phyloP scores from a whole-genome alignment of 371 early-diverging fungal species.

The Synchytrium microbalum region DNA sequence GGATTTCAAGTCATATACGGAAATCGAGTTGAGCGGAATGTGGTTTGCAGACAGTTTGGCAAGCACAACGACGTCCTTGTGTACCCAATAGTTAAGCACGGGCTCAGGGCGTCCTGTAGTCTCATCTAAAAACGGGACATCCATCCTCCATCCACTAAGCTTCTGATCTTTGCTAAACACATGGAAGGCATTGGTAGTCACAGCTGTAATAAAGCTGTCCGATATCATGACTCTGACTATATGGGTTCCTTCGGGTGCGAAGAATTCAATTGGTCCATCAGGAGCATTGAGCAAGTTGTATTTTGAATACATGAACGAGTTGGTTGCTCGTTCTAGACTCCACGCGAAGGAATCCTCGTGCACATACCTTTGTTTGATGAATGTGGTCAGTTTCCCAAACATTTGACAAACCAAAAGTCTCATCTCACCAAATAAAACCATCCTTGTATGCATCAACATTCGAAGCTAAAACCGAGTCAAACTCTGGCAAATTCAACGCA shows the following conservation, averaged over 20 bases:
- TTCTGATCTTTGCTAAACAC: not conserved
- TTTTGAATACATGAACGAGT: not conserved
- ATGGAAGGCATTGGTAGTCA: not conserved
- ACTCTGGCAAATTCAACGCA: not conserved
- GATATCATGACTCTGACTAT: not conserved
- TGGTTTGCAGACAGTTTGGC: not conserved
- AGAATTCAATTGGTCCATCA: not conserved
- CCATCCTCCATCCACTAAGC: not conserved
- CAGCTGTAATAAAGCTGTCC: not conserved
- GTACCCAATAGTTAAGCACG: not conserved
- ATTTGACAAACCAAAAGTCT: too few species aligned
- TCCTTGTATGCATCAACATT: not conserved
- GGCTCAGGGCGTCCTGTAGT: not conserved
- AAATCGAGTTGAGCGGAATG: not conserved
- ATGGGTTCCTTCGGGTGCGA: not conserved
- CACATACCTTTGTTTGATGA: too few species aligned
- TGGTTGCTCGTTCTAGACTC: not conserved
- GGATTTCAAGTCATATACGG: not conserved
- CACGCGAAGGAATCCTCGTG: not conserved
- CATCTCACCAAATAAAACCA: not conserved
- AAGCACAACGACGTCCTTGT: not conserved
- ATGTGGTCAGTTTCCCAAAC: too few species aligned
- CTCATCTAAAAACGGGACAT: not conserved
- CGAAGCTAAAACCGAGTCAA: not conserved
- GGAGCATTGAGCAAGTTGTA: not conserved